phyloP scores from a whole-genome alignment of 108 stramenopile species.

The Aurantiochytrium sp. region DNA sequence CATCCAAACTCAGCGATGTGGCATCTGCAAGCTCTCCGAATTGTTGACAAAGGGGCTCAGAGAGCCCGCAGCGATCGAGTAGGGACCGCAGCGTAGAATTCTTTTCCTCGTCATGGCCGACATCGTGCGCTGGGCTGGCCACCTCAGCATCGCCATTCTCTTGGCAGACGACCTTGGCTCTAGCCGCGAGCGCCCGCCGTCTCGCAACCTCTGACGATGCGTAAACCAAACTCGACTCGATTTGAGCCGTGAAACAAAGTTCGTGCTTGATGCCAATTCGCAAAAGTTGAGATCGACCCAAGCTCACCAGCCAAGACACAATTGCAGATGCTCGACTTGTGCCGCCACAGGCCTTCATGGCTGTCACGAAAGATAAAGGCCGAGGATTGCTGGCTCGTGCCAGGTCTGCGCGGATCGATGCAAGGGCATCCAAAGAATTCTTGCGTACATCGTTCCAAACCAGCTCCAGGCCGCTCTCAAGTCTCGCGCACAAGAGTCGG shows the following conservation, averaged over 20 bases:
- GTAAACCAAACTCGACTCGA: constrained; percentile 47
- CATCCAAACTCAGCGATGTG: neutral
- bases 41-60: constrained; percentile 34
- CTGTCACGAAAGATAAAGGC: constrained; percentile 28
- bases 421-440: too few species aligned
- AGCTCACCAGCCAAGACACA: neutral
- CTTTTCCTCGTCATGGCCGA: neutral
- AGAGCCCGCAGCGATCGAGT: constrained; percentile 41
- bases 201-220: constrained; percentile 24
- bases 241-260: constrained; percentile 32
- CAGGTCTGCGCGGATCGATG: neutral
- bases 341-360: constrained; percentile 39
- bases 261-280: constrained; percentile 40
- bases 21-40: too few species aligned
- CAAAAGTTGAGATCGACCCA: constrained; percentile 59
- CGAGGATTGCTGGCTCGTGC: neutral
- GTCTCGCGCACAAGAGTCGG: constrained; percentile 29
- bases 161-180: too few species aligned
- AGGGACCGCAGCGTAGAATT: neutral
- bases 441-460: neutral
- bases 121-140: neutral
- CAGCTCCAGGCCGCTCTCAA: neutral
- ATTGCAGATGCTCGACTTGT: neutral
- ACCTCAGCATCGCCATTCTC: neutral
- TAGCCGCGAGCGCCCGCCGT: constrained; percentile 18